A percentile compares a stretch with the other conserved stretches of the same genome.
Evolutionary conservation across 257 asterid species (phyloP).

Genomic region (Jasminum sambac): DNA sequence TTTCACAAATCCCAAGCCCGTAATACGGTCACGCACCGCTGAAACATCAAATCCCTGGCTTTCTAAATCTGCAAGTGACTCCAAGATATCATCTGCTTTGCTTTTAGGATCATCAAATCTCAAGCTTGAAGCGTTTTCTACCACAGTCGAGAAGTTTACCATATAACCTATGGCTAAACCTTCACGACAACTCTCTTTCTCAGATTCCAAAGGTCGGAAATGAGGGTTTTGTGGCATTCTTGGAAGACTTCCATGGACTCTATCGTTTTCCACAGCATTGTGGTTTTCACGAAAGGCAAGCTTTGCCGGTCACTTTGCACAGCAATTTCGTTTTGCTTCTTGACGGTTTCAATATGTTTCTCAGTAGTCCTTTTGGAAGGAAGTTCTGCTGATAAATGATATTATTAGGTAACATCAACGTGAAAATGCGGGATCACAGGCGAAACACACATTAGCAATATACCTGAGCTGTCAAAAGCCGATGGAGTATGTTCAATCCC

Average conservation of each 20-base stretch:
- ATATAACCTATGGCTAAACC: constrained; percentile 76
- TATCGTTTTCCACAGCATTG: constrained; percentile 59
- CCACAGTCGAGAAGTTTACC: constrained; percentile 62
- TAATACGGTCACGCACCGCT: constrained; percentile 39
- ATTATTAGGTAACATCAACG: background rate
- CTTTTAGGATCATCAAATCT: constrained; percentile 43
- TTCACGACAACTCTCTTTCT: constrained; percentile 68
- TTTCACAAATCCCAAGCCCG: constrained; percentile 33
- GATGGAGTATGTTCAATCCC: constrained; percentile 55
- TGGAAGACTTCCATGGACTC: constrained; percentile 72
- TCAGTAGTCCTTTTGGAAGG: constrained; percentile 29
- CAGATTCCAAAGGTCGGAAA: constrained; percentile 52
- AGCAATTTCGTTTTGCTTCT: constrained; percentile 23
- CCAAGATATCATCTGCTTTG: constrained; percentile 50
- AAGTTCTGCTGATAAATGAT: constrained; percentile 33
- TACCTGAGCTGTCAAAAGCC: constrained; percentile 44
- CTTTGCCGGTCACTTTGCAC: constrained; percentile 32
- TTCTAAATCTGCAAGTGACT: constrained; percentile 57
- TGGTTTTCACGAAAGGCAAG: constrained; percentile 66
- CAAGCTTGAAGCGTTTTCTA: constrained; percentile 51
- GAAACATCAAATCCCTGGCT: constrained; percentile 61
- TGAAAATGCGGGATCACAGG: constrained; percentile 9
- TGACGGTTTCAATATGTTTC: constrained; percentile 28
- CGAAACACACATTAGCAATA: constrained; percentile 15
- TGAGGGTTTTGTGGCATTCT: constrained; percentile 84